Conservation (phyloP, 1,284 basidiomycete genomes). For the Heliocybe sulcata region DNA sequence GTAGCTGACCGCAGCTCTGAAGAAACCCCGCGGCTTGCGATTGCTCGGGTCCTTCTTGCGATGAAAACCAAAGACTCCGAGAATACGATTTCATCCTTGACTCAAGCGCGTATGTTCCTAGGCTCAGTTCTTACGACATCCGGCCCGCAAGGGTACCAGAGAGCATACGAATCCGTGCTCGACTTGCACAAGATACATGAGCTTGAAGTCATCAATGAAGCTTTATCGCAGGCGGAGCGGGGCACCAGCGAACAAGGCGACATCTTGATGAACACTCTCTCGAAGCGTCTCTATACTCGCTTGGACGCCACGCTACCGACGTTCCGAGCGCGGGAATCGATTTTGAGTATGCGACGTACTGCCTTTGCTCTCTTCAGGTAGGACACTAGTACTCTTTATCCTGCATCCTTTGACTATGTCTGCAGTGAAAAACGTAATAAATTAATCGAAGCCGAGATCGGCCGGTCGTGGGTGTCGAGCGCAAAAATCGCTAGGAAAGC, state of each 20-base stretch:
- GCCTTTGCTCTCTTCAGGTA: constrained; percentile 56
- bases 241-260: constrained; percentile 5
- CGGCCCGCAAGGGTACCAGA: constrained; percentile 75
- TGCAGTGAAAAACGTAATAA: constrained; percentile 8
- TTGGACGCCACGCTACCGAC: constrained; percentile 81
- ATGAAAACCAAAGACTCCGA: constrained; percentile 53
- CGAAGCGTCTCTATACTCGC: constrained; percentile 48
- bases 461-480: constrained; percentile 85
- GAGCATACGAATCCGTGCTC: constrained; percentile 83
- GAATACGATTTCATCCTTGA: constrained; percentile 45
- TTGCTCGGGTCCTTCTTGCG: constrained; percentile 80
- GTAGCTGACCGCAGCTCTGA: constrained; percentile 45
- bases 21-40: constrained; percentile 60
- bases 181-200: constrained; percentile 89
- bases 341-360: constrained; percentile 86
- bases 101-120: constrained; percentile 66
- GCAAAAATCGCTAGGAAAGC: constrained; percentile 95
- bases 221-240: constrained; percentile 16
- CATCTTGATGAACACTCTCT: constrained; percentile 31
- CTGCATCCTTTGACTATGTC: neutral
- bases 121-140: constrained; percentile 81
- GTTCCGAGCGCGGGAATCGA: constrained; percentile 87
- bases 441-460: constrained; percentile 53
- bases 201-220: constrained; percentile 69
- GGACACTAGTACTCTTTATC: neutral